Percentiles rank a stretch among this genome's conserved stretches.
Evolutionary conservation across 106 monocot species (phyloP).

Genomic region (Dendrobium officinale): DNA sequence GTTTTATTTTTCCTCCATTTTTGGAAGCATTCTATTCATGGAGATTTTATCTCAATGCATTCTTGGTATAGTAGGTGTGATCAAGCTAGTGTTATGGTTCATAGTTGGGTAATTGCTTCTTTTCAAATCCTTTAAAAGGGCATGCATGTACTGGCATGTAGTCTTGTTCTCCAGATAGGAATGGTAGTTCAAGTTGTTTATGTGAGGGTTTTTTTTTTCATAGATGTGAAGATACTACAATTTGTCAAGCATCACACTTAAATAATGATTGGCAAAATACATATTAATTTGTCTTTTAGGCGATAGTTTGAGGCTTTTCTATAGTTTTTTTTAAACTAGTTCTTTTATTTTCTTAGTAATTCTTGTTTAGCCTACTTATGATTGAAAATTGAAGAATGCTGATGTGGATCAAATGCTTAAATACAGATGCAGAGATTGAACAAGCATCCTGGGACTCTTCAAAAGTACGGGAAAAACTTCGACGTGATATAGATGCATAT

Average conservation of each 20-base stretch:
- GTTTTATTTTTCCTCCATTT: not conserved
- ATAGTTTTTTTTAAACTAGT: not conserved
- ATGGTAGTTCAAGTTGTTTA: not conserved
- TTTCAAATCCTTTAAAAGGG: not conserved
- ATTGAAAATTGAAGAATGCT: not conserved
- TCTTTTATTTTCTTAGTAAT: not conserved
- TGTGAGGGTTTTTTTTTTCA: not conserved
- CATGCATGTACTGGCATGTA: too few species aligned
- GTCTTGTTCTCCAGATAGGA: not conserved
- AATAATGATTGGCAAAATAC: not conserved
- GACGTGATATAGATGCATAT: slow-evolving; percentile 75
- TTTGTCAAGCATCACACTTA: not conserved
- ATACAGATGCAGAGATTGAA: slow-evolving; percentile 69
- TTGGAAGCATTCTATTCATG: not conserved
- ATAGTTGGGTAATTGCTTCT: not conserved
- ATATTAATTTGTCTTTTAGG: not conserved
- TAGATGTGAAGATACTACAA: not conserved
- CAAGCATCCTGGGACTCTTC: slow-evolving; percentile 80
- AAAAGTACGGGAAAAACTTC: slow-evolving; percentile 71
- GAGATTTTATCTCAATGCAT: not conserved
- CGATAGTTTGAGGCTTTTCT: not conserved
- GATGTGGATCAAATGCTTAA: not conserved
- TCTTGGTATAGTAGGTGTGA: not conserved
- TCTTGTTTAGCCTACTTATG: not conserved
- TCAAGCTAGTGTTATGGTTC: not conserved